phyloP scores from a whole-genome alignment of 78 protist species.

The Dictyostelium brefeldianum region DNA sequence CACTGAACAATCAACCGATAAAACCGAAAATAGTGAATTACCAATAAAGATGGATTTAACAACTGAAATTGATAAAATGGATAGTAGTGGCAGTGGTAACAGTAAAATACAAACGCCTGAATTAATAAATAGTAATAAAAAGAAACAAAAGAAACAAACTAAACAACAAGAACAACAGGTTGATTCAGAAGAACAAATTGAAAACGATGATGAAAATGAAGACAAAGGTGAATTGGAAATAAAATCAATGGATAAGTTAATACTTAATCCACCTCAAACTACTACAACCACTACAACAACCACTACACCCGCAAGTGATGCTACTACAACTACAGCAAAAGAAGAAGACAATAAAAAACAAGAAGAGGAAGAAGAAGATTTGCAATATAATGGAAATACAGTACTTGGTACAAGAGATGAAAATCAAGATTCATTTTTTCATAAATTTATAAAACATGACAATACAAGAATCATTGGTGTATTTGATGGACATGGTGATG shows the following conservation, averaged over 20 bases:
- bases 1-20: no score
- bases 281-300: neutral
- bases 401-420: conserved; percentile 40
- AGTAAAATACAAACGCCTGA: neutral
- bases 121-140: neutral
- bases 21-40: no score
- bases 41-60: no score
- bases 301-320: neutral
- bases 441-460: neutral
- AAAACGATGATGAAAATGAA: neutral
- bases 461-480: conserved; percentile 27
- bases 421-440: conserved; percentile 51
- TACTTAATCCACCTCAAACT: neutral
- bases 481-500: conserved; percentile 62
- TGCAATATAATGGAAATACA: conserved; percentile 2
- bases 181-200: neutral
- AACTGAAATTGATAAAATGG: neutral
- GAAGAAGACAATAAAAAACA: neutral
- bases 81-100: neutral
- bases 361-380: neutral
- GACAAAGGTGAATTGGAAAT: neutral
- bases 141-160: neutral
- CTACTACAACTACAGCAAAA: neutral
- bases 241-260: neutral
- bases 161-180: neutral